Evolutionary conservation across 768 basidiomycete genomes (phyloP).

Genomic region (Leccinum fibrillosum): DNA sequence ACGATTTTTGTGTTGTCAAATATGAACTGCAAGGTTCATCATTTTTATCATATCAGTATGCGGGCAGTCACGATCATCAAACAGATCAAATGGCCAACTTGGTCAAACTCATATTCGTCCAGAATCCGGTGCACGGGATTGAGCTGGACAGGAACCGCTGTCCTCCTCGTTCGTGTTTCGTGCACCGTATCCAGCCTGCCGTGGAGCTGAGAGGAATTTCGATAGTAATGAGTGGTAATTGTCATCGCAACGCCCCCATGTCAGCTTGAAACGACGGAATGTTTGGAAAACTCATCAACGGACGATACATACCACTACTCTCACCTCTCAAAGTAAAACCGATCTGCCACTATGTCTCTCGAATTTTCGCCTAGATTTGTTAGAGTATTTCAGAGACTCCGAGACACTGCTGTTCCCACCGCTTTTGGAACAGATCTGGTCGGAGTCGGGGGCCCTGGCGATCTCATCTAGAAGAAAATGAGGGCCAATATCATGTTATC

Average conservation of each 20-base stretch:
- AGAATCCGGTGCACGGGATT: constrained; percentile 4
- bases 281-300: constrained; percentile 3
- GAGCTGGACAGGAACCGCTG: constrained; percentile 5
- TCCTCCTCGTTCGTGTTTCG: constrained; percentile 17
- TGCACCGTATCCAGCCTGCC: constrained; percentile 20
- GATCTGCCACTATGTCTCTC: neutral
- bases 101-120: constrained; percentile 9
- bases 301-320: neutral
- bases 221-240: constrained; percentile 8
- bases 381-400: neutral
- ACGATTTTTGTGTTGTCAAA: constrained; percentile 5
- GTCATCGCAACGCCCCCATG: constrained; percentile 3
- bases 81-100: constrained; percentile 14
- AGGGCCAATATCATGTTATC: constrained; percentile 10
- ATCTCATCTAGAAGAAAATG: constrained; percentile 14
- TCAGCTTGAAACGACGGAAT: constrained; percentile 16
- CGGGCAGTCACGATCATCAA: constrained; percentile 7
- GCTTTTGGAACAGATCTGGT: constrained; percentile 11
- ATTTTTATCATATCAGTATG: constrained; percentile 8
- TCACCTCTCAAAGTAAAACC: neutral
- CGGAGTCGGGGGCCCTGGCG: constrained; percentile 14
- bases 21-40: constrained; percentile 15
- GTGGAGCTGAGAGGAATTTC: constrained; percentile 12
- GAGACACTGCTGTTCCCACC: neutral
- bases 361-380: neutral